phyloP scores from a whole-genome alignment of 176 grass and related monocot genomes.

The Aegilops longissima region DNA sequence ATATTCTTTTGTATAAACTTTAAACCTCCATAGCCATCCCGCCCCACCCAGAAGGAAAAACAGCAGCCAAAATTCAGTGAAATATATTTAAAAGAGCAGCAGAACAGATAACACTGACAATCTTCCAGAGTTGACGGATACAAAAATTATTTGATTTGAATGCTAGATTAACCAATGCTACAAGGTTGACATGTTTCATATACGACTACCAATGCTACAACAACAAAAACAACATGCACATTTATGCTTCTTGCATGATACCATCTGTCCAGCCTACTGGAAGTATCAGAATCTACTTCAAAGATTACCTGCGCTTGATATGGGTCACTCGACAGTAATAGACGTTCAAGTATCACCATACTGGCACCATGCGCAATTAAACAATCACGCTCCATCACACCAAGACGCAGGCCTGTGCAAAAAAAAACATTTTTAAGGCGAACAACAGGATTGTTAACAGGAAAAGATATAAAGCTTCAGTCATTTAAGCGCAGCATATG shows the following conservation, averaged over 20 bases:
- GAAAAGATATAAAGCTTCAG: neutral
- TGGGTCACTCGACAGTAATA: constrained; percentile 86
- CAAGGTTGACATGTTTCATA: too few species aligned
- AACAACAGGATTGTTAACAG: neutral
- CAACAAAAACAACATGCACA: neutral
- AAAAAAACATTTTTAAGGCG: neutral
- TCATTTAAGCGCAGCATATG: neutral
- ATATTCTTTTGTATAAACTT: neutral
- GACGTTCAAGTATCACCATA: constrained; percentile 86
- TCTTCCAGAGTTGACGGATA: neutral
- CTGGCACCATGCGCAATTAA: constrained; percentile 92
- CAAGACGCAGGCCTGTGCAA: constrained; percentile 65
- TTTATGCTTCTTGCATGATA: neutral
- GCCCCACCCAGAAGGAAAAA: neutral
- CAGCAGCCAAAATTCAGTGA: neutral
- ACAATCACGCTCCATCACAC: constrained; percentile 96
- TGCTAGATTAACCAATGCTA: neutral
- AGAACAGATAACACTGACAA: neutral
- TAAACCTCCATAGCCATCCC: neutral
- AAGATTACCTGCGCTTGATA: constrained; percentile 87
- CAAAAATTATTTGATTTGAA: neutral
- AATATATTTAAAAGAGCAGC: neutral
- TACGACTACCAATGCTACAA: neutral
- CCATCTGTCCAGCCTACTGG: neutral
- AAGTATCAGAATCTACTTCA: constrained; percentile 10